These are phyloP conservation scores for Scopulariopsis brevicaulis DNA, from an alignment of 2,329 filamentous ascomycete species.

Conservation along the genomic window DNA sequence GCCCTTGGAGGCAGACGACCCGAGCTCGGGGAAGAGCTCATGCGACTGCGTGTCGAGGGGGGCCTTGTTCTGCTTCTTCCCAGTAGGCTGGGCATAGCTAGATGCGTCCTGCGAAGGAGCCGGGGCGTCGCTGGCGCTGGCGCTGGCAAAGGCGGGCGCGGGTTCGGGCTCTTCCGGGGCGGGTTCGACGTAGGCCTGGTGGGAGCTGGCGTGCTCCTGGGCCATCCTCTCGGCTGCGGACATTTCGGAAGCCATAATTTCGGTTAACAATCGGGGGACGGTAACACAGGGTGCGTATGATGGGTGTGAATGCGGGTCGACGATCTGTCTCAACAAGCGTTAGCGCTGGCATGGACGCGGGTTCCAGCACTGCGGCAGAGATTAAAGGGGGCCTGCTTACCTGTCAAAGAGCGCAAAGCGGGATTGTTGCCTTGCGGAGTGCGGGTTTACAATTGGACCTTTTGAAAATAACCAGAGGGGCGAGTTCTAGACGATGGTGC, in stretches of 20 bases:
- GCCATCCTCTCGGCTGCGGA: constrained; percentile 45
- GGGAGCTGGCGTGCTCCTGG: constrained; percentile 45
- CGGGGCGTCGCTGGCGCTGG: constrained; percentile 19
- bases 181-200: constrained; percentile 67
- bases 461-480: constrained; percentile 3
- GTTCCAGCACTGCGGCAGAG: neutral
- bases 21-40: constrained; percentile 89
- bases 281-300: neutral
- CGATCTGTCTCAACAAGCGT: neutral
- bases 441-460: constrained; percentile 6
- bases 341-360: neutral
- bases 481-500: neutral
- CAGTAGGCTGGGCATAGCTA: constrained; percentile 51
- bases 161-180: constrained; percentile 51
- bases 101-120: constrained; percentile 34
- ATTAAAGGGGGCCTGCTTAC: neutral
- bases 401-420: neutral
- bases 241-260: constrained; percentile 20
- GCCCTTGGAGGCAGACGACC: constrained; percentile 40
- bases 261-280: neutral
- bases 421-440: neutral
- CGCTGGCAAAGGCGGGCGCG: neutral
- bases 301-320: neutral
- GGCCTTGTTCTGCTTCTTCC: constrained; percentile 51
- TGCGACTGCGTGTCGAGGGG: constrained; percentile 73